Base-by-base conservation (phyloP, 768 basidiomycete genomes). In the Clitopilus hobsonii region DNA sequence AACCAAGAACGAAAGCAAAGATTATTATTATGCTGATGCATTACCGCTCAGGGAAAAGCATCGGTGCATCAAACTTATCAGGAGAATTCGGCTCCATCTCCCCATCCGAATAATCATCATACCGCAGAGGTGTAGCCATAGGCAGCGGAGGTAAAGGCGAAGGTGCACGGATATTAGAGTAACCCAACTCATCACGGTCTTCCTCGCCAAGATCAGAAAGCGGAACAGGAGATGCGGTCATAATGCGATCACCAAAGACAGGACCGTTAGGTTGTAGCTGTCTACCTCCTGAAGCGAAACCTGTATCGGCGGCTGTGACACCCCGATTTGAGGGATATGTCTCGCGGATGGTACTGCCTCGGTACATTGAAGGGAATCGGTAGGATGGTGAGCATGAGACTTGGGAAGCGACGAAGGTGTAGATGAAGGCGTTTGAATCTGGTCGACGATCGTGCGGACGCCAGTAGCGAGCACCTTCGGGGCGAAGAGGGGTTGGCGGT, bases 401-500 rank as follows among this genome's bases (percentile, higher is more conserved):
- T 6, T 74, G 68, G 47, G 70, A 60, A 10, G 75, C 64, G 61
- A 84, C 82, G 63, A 82, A 81, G 2, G 78, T 76, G 53, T 79
- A 78, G 49, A 77, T 63, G 41, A 65, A 64, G 60, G 41, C 60
- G 26, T 55, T 60, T 51, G 7, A 62, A 52, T 57, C 49, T 5
- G 60, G 26, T 11, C 58, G 53, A 38, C 49, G 59, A 24, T 29
- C 18, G n/a, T 60, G 59, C 22, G 60, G 61, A 51, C 75, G 74
- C 75, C 75, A 77, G 51, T 76, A 76, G 47, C 67, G 64, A 10
- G 72, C 69, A 5, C 76, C 76, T 57, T 77, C 73, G 5, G 78
- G 77, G 23, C 64, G 69, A 23, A 67, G 56, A 6, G 67, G 69
- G 2, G 28, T 53, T 29, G 56, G 54, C 16, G 57, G 41, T 28